A percentile compares a stretch with the other conserved stretches of the same genome.
phyloP scores from a whole-genome alignment of 805 yeast genomes.

The Nakazawaea ambrosiae region DNA sequence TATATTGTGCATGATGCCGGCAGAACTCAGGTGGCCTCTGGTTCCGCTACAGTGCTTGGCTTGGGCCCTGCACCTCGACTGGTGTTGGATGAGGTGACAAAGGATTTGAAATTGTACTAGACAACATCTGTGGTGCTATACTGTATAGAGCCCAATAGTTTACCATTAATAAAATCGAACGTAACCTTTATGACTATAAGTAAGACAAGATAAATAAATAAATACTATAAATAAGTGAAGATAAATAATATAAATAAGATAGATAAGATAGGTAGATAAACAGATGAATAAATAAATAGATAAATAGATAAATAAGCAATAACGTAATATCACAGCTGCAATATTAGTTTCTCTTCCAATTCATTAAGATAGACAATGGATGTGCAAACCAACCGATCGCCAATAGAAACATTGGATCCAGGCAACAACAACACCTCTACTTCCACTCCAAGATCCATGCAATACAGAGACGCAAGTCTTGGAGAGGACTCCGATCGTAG shows the following conservation, averaged over 20 bases:
- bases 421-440: conserved; percentile 30
- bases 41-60: conserved; percentile 94
- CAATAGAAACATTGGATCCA: conserved; percentile 25
- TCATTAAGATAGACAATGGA: conserved; percentile 36
- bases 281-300: too few species aligned
- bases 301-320: too few species aligned
- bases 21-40: conserved; percentile 92
- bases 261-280: too few species aligned
- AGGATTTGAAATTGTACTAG: conserved; percentile 66
- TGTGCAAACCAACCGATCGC: conserved; percentile 39
- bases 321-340: too few species aligned
- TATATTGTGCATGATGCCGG: conserved; percentile 93
- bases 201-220: too few species aligned
- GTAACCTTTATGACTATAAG: background rate
- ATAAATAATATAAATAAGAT: too few species aligned
- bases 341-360: conserved; percentile 30
- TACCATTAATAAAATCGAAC: background rate
- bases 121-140: too few species aligned
- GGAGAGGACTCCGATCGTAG: conserved; percentile 24
- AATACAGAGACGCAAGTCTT: conserved; percentile 34
- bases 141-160: too few species aligned
- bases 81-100: conserved; percentile 75
- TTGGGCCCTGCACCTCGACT: conserved; percentile 92
- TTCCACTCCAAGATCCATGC: conserved; percentile 38
- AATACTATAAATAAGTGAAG: too few species aligned